Conservation (phyloP, 306 rosid genomes). For the Benincasa hispida region DNA sequence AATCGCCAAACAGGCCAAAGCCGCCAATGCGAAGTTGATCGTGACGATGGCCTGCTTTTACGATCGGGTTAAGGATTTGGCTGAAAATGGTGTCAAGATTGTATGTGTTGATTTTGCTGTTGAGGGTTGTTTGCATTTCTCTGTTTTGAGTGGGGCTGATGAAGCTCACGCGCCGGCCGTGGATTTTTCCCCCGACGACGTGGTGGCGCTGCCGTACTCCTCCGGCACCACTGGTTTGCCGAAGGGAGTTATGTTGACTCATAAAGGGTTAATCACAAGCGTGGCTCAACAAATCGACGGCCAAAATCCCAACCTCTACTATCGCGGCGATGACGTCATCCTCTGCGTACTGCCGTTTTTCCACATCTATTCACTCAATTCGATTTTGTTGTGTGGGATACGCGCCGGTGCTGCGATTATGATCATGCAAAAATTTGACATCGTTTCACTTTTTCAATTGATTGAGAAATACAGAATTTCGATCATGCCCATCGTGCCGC, state of each 20-base stretch:
- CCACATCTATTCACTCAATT: slow-evolving; percentile 67
- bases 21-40: slow-evolving; percentile 36
- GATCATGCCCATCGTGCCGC: slow-evolving; percentile 49
- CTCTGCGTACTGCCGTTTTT: slow-evolving; percentile 63
- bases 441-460: slow-evolving; percentile 23
- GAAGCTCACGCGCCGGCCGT: slow-evolving; percentile 14
- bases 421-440: slow-evolving; percentile 61
- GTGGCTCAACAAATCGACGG: slow-evolving; percentile 79
- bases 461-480: slow-evolving; percentile 31
- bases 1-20: slow-evolving; percentile 54
- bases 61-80: slow-evolving; percentile 44
- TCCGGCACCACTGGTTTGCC: slow-evolving; percentile 75
- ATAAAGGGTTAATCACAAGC: slow-evolving; percentile 58
- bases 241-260: slow-evolving; percentile 79
- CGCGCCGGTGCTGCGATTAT: slow-evolving; percentile 55
- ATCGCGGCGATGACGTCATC: slow-evolving; percentile 30
- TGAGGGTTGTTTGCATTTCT: slow-evolving; percentile 32
- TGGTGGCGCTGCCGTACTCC: slow-evolving; percentile 70
- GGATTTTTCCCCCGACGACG: slow-evolving; percentile 29
- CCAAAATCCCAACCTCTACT: slow-evolving; percentile 61
- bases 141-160: slow-evolving; percentile 19
- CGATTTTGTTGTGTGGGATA: slow-evolving; percentile 53
- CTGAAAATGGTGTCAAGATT: slow-evolving; percentile 5
- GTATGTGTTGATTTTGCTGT: slow-evolving; percentile 28
- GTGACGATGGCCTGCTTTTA: slow-evolving; percentile 32